Evolutionary conservation across 1,139 yeast species (phyloP).

Genomic region (Nadsonia commutata): DNA sequence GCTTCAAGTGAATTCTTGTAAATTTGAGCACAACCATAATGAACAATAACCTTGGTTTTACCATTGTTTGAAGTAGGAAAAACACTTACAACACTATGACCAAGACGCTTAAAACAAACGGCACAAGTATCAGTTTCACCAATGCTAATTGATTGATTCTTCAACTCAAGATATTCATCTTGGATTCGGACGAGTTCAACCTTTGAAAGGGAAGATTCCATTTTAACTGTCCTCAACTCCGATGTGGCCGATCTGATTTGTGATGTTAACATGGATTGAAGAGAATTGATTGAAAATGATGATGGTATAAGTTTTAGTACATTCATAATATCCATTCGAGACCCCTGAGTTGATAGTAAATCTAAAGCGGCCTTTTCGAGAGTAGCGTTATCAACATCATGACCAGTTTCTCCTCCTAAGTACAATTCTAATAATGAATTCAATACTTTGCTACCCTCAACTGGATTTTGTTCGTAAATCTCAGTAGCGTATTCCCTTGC

Average conservation of each 20-base stretch:
- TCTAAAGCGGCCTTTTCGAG: slow-evolving; percentile 29
- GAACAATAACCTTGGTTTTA: slow-evolving; percentile 29
- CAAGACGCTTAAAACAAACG: slow-evolving; percentile 47
- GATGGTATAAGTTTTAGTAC: slow-evolving; percentile 41
- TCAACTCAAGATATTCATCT: slow-evolving; percentile 25
- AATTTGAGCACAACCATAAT: slow-evolving; percentile 45
- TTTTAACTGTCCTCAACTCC: slow-evolving; percentile 10
- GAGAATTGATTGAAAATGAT: slow-evolving; percentile 30
- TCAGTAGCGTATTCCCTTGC: slow-evolving; percentile 47
- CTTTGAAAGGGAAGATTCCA: slow-evolving; percentile 24
- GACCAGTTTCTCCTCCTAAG: slow-evolving; percentile 15
- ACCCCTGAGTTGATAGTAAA: slow-evolving; percentile 35
- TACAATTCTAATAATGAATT: slow-evolving; percentile 24
- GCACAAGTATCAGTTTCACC: slow-evolving; percentile 36
- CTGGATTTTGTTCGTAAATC: slow-evolving; percentile 30
- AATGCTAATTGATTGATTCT: slow-evolving; percentile 26
- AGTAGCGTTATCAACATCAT: slow-evolving; percentile 10
- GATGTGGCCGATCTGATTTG: slow-evolving; percentile 30
- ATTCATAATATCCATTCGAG: slow-evolving; percentile 36
- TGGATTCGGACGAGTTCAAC: slow-evolving; percentile 26
- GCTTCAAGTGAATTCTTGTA: slow-evolving; percentile 12
- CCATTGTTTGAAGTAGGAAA: slow-evolving; percentile 23
- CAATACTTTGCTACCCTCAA: slow-evolving; percentile 26
- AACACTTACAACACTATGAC: slow-evolving; percentile 46
- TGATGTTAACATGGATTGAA: slow-evolving; percentile 33